Evolutionary conservation across 345 rosid species (phyloP), one percentile per base, ranked within the genome.

Genomic region (Acer yangbiense): DNA sequence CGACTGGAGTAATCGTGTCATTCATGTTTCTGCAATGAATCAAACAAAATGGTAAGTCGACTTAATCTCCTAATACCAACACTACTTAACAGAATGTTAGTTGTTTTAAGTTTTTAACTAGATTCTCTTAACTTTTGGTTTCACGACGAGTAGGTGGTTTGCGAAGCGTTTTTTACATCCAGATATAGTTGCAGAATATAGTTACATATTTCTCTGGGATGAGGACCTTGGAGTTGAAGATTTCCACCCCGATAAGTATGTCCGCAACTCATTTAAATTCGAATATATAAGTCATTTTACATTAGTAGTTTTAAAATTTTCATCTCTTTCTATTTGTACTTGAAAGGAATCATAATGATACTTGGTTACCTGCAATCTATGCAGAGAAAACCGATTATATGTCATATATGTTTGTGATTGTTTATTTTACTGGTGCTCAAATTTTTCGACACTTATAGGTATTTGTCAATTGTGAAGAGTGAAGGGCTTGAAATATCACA

Each of bases 121-220:
- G 65, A 70, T 61, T 67, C 52, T 25, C 52, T 12, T 29, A 41
- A 23, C 50, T 48, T 20, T 78, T 32, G 43, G 25, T 81, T 65
- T 69, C 32, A 17, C 13, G 71, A 16, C 65, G 71, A 29, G 35
- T 79, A 91, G 95, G 95, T 91, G 95, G 95, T 91, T 89, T 78
- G 95, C 95, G n/a, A 91, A 91, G 83, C 90, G 93, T 58, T 91
- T 91, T 85, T 81, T 91, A 80, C 93, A 91, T 80, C 95, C 95
- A 21, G 92, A 86, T 65, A 81, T 91, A 72, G 91, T 91, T 81
- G 86, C 88, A 17, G 87, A 83, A 43, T 91, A 88, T 73, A 74
- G 67, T 71, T 89, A 88, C 78, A 85, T 91, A 55, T 91, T 91
- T 69, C 87, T 91, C 0, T 91, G 95, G 93, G 95, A 91, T 65